These are phyloP conservation scores for Fusarium pininemorale DNA, from an alignment of 2,329 filamentous ascomycete genomes.

Conservation along the genomic window DNA sequence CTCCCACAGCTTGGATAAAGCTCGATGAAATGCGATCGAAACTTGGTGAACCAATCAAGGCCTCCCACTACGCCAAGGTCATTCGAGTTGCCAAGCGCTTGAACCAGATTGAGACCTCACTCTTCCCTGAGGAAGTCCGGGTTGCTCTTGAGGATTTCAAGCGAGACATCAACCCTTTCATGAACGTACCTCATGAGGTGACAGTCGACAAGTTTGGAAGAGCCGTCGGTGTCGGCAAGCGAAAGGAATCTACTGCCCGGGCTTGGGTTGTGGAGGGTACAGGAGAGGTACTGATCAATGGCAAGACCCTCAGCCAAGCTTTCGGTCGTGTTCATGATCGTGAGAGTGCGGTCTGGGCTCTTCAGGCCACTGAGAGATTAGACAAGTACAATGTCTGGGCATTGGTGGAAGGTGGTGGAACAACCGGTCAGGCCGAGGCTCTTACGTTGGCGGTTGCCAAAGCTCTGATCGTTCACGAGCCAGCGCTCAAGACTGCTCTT, in stretches of 20 bases:
- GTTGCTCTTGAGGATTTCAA: slow-evolving; percentile 74
- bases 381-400: slow-evolving; percentile 99
- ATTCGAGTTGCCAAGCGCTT: slow-evolving; percentile 79
- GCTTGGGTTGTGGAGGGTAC: slow-evolving; percentile 93
- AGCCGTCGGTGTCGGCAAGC: slow-evolving; percentile 80
- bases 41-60: slow-evolving; percentile 76
- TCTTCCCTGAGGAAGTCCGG: slow-evolving; percentile 77
- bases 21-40: slow-evolving; percentile 77
- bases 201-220: slow-evolving; percentile 80
- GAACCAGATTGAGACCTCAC: slow-evolving; percentile 82
- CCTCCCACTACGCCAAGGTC: slow-evolving; percentile 81
- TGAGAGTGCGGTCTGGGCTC: slow-evolving; percentile 91
- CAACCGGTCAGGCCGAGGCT: slow-evolving; percentile 95
- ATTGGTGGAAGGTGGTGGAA: slow-evolving; percentile 83
- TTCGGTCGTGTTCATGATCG: slow-evolving; percentile 93
- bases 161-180: slow-evolving; percentile 76
- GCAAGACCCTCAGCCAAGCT: slow-evolving; percentile 80
- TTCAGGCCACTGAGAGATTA: slow-evolving; percentile 82
- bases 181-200: slow-evolving; percentile 69
- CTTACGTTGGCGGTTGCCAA: slow-evolving; percentile 90
- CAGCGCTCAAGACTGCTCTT: slow-evolving; percentile 85
- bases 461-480: slow-evolving; percentile 89
- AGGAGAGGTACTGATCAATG: slow-evolving; percentile 90
- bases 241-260: slow-evolving; percentile 86
- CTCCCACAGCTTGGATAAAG: slow-evolving; percentile 82